phyloP scores from a whole-genome alignment of 768 basidiomycete genomes.

The Podaxis sp. region DNA sequence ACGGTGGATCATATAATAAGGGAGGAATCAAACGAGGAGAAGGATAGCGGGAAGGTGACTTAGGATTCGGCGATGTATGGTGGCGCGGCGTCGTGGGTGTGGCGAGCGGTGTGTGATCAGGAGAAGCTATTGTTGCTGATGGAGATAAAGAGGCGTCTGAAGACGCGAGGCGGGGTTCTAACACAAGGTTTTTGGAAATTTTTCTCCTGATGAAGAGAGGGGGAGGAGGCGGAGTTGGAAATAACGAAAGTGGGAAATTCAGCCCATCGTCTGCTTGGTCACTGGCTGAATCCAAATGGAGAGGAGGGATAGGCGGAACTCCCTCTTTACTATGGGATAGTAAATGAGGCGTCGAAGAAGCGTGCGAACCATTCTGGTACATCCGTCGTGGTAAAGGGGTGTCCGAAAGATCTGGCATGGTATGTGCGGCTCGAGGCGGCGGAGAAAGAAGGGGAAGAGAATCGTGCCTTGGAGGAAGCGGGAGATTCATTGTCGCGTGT shows the following conservation, averaged over 20 bases:
- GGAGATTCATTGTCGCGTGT: conserved; percentile 3
- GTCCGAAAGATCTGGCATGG: conserved; percentile 5
- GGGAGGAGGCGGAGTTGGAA: conserved; percentile 43
- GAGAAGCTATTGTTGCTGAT: conserved; percentile 36
- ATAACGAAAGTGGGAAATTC: conserved; percentile 30
- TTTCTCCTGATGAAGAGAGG: conserved; percentile 37
- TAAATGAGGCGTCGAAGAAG: conserved; percentile 18
- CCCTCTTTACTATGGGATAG: conserved; percentile 7
- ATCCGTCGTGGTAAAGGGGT: neutral
- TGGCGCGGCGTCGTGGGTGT: conserved; percentile 39
- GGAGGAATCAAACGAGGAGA: conserved; percentile 27
- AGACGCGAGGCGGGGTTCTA: conserved; percentile 21
- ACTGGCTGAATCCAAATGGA: neutral
- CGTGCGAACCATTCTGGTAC: conserved; percentile 3
- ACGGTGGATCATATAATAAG: conserved; percentile 35
- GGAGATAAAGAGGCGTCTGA: conserved; percentile 26
- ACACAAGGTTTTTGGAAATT: conserved; percentile 39
- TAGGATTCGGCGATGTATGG: conserved; percentile 4
- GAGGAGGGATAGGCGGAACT: conserved; percentile 8
- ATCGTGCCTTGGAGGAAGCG: neutral
- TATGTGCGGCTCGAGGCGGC: conserved; percentile 1
- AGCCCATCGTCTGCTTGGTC: conserved; percentile 11
- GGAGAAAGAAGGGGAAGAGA: conserved; percentile 1
- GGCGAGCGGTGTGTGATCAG: conserved; percentile 41
- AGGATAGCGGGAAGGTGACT: conserved; percentile 21